Conservation (phyloP, 371 early-diverging fungal genomes). For the Coemansia sp. region DNA sequence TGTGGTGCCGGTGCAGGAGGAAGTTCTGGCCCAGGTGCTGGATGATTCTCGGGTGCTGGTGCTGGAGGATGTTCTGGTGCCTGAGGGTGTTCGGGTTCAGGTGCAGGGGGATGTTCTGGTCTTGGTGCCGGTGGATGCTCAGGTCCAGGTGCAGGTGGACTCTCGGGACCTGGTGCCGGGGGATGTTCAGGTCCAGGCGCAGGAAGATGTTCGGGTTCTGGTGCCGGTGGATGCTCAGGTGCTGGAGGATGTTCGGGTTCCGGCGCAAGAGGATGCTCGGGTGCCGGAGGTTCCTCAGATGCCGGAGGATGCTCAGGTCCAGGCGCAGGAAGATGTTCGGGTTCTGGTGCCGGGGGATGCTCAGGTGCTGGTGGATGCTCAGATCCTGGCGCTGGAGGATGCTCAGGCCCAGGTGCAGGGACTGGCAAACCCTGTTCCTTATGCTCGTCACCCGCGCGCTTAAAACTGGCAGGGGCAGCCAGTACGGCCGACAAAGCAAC, state of each 20-base stretch:
- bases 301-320: background rate
- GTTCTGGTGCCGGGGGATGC: background rate
- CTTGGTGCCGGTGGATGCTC: background rate
- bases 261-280: background rate
- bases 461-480: background rate
- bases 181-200: background rate
- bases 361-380: background rate
- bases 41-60: background rate
- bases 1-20: background rate
- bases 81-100: background rate
- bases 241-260: background rate
- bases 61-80: background rate
- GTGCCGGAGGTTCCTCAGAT: background rate
- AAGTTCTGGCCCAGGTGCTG: constrained; percentile 2
- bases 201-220: background rate
- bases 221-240: background rate
- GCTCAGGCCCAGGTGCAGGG: background rate
- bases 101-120: background rate
- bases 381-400: background rate
- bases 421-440: background rate
- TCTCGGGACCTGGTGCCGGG: background rate
- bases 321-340: background rate
- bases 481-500: constrained; percentile 1
- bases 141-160: background rate
- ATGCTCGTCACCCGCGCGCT: background rate